Conservation (phyloP, 768 basidiomycete species). For the Kockovaella imperatae region DNA sequence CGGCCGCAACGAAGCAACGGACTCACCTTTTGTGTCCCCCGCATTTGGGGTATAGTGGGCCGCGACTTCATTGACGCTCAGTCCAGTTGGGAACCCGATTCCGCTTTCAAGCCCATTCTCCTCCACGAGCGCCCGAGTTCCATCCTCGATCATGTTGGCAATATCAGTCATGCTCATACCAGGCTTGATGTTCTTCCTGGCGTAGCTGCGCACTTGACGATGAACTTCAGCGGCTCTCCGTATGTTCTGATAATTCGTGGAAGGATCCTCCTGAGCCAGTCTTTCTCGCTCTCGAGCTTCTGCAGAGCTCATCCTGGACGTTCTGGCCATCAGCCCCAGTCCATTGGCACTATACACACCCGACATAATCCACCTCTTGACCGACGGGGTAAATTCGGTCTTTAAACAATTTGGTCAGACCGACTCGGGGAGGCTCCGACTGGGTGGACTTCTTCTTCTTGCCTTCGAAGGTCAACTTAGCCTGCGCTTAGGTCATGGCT, state of each 20-base stretch:
- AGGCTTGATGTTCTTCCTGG: conserved; percentile 73
- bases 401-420: conserved; percentile 78
- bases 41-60: conserved; percentile 96
- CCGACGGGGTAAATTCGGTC: conserved; percentile 84
- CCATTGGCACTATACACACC: conserved; percentile 41
- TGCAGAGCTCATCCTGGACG: conserved; percentile 79
- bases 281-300: conserved; percentile 81
- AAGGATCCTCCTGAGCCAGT: conserved; percentile 67
- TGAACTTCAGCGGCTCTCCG: conserved; percentile 93
- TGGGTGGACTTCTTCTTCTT: conserved; percentile 55
- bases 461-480: not conserved
- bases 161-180: conserved; percentile 94
- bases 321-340: conserved; percentile 54
- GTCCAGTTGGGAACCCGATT: conserved; percentile 91
- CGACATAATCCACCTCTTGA: conserved; percentile 78
- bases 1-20: not conserved
- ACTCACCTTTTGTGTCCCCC: conserved; percentile 71
- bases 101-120: conserved; percentile 66
- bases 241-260: conserved; percentile 78
- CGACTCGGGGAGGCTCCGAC: conserved; percentile 84
- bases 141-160: conserved; percentile 84
- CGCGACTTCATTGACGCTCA: conserved; percentile 87
- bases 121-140: conserved; percentile 82
- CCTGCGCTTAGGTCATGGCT: conserved; percentile 35
- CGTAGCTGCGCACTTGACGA: conserved; percentile 76